Conservation (phyloP, 129 eudicot species). For the Helianthus annuus region DNA sequence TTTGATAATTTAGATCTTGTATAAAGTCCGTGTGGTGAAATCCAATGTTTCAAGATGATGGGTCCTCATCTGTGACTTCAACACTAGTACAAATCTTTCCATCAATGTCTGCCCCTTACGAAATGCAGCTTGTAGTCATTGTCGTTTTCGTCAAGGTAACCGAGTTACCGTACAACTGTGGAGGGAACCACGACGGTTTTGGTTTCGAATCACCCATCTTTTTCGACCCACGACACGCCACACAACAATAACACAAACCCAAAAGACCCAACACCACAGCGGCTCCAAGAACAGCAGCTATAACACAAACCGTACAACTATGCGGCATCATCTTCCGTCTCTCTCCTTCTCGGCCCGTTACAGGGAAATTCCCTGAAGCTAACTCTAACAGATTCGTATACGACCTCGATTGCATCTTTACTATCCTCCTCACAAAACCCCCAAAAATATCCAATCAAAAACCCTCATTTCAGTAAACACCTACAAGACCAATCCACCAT, state of each 20-base stretch:
- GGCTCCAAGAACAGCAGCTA: conserved; percentile 58
- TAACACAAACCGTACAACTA: conserved; percentile 60
- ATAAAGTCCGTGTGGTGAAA: too few species aligned
- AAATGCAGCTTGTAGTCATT: conserved; percentile 83
- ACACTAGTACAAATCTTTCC: too few species aligned
- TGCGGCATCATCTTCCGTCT: conserved; percentile 43
- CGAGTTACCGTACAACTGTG: conserved; percentile 81
- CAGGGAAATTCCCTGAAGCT: conserved; percentile 72
- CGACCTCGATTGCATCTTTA: conserved; percentile 75
- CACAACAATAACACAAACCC: conserved; percentile 62
- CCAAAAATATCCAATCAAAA: too few species aligned
- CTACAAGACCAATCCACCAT: conserved; percentile 27
- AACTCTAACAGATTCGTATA: conserved; percentile 73
- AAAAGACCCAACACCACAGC: conserved; percentile 45
- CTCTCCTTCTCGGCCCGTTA: conserved; percentile 56
- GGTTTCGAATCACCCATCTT: conserved; percentile 42
- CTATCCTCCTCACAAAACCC: too few species aligned
- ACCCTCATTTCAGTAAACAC: conserved; percentile 20
- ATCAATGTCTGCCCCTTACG: conserved; percentile 28
- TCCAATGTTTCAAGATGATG: too few species aligned
- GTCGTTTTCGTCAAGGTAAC: conserved; percentile 71
- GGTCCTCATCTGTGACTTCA: too few species aligned
- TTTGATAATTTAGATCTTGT: too few species aligned
- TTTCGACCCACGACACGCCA: conserved; percentile 56
- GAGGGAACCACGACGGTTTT: conserved; percentile 77